These are phyloP conservation scores for Monascus purpureus DNA, from an alignment of 495 filamentous ascomycete genomes.

Conservation along the genomic window DNA sequence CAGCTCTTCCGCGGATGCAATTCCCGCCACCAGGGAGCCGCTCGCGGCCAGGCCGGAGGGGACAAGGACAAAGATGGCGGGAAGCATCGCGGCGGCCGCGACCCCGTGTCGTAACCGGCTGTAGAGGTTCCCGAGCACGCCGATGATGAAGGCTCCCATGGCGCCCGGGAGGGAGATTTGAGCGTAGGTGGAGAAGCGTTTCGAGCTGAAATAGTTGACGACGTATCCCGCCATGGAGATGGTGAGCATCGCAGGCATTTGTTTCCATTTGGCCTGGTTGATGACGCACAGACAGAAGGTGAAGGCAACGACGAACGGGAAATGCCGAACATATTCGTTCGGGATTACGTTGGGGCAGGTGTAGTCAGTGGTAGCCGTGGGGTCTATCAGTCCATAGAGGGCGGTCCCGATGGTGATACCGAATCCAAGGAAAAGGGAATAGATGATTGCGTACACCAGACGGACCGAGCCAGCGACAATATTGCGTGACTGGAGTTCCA, in stretches of 20 bases:
- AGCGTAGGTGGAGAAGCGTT: slow-evolving; percentile 58
- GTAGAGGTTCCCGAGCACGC: slow-evolving; percentile 78
- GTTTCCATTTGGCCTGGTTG: slow-evolving; percentile 83
- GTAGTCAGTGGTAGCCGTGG: slow-evolving; percentile 57
- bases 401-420: slow-evolving; percentile 91
- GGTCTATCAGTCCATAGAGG: slow-evolving; percentile 72
- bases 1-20: slow-evolving; percentile 72
- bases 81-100: slow-evolving; percentile 77
- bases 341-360: slow-evolving; percentile 43
- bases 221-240: slow-evolving; percentile 77
- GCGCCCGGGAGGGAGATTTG: slow-evolving; percentile 60
- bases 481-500: slow-evolving; percentile 77
- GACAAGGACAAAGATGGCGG: slow-evolving; percentile 90
- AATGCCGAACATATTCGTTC: slow-evolving; percentile 34
- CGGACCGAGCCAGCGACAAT: slow-evolving; percentile 85
- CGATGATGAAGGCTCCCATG: slow-evolving; percentile 74
- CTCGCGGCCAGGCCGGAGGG: slow-evolving; percentile 78
- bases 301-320: slow-evolving; percentile 69
- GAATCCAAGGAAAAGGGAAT: slow-evolving; percentile 91
- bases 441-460: slow-evolving; percentile 93
- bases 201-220: slow-evolving; percentile 69
- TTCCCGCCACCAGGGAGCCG: slow-evolving; percentile 70
- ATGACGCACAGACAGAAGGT: slow-evolving; percentile 70
- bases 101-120: slow-evolving; percentile 71
- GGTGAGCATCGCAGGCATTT: slow-evolving; percentile 71